Evolutionary conservation across 2,329 filamentous ascomycete species (phyloP).

Genomic region (Fusarium vanettenii): DNA sequence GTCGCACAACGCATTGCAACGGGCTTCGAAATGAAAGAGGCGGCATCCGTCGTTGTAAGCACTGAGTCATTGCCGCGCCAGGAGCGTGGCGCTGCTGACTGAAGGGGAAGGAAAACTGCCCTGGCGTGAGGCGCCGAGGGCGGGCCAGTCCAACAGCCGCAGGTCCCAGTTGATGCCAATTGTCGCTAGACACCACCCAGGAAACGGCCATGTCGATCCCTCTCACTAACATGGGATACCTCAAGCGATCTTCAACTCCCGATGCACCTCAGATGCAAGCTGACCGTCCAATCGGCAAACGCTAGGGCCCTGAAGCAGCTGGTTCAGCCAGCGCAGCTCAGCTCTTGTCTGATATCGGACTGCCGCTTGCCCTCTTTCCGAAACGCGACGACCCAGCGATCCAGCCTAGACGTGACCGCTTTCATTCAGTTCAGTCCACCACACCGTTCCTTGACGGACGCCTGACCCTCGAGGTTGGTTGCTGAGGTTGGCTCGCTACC

Average conservation of each 20-base stretch:
- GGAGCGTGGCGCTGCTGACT: neutral
- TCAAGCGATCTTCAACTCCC: conserved; percentile 5
- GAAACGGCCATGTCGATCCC: conserved; percentile 36
- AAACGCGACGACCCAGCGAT: neutral
- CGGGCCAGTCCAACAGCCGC: conserved; percentile 30
- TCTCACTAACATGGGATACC: conserved; percentile 21
- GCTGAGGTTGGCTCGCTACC: neutral
- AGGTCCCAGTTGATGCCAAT: conserved; percentile 22
- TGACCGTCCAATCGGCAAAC: conserved; percentile 17
- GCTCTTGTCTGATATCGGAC: neutral
- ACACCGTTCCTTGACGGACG: neutral
- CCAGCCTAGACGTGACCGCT: neutral
- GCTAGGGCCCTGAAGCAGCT: neutral
- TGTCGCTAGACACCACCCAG: conserved; percentile 21
- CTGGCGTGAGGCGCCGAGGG: conserved; percentile 8
- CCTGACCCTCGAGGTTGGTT: neutral
- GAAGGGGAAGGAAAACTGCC: conserved; percentile 8
- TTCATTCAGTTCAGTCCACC: neutral
- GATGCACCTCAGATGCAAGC: neutral
- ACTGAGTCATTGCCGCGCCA: conserved; percentile 14
- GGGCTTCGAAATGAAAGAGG: conserved; percentile 2
- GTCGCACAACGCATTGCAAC: neutral
- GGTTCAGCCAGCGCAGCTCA: neutral
- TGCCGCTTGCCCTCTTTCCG: neutral
- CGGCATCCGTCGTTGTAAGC: neutral